phyloP scores from a whole-genome alignment of 2,329 filamentous ascomycete species.

The Hypoxylon sp. region DNA sequence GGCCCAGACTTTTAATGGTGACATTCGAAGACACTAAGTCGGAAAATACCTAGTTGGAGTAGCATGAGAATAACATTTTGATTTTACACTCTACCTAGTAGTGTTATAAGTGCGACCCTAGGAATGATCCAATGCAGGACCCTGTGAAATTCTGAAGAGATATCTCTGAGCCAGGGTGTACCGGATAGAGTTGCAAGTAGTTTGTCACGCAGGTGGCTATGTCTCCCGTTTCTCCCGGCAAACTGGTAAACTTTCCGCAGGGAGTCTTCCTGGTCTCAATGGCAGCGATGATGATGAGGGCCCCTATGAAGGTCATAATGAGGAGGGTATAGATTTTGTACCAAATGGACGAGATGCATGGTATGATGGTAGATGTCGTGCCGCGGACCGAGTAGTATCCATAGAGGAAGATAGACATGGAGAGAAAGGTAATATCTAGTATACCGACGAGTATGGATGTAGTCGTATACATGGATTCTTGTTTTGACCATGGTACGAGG shows the following conservation, averaged over 20 bases:
- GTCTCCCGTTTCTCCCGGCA: conserved; percentile 12
- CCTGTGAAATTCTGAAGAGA: conserved; percentile 13
- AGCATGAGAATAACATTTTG: background rate
- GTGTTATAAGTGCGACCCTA: conserved; percentile 1
- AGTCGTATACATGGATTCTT: conserved; percentile 18
- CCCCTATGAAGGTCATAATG: conserved; percentile 2
- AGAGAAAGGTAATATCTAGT: conserved; percentile 2
- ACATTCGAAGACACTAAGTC: background rate
- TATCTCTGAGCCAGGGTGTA: conserved; percentile 7
- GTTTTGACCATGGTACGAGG: conserved; percentile 14
- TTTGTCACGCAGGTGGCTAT: conserved; percentile 11
- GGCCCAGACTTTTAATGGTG: background rate
- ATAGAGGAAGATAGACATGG: conserved; percentile 8
- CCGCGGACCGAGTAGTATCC: conserved; percentile 16
- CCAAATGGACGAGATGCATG: conserved; percentile 18
- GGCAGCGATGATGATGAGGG: conserved; percentile 6
- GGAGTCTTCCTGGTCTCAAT: conserved; percentile 9
- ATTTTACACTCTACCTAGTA: background rate
- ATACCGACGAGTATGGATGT: conserved; percentile 14
- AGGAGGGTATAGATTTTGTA: conserved; percentile 21
- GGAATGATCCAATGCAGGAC: conserved; percentile 8
- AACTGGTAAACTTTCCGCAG: conserved; percentile 9
- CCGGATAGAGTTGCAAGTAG: background rate
- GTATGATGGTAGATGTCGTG: conserved; percentile 10
- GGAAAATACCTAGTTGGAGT: background rate